Conservation (phyloP, 2,329 filamentous ascomycete genomes). For the Hypoxylon sp. region DNA sequence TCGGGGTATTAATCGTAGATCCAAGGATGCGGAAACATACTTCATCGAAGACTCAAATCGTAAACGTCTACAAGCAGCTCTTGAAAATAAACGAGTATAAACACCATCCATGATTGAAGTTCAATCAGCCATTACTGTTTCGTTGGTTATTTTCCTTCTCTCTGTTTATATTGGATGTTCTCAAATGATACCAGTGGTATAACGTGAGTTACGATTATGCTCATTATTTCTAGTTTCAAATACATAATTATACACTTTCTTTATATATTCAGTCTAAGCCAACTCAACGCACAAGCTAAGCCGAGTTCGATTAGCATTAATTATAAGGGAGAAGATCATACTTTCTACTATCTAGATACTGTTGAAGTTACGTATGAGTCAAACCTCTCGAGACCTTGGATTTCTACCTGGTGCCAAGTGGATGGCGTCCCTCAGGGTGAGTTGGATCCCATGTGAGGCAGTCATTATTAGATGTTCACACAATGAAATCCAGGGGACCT, state of each 20-base stretch:
- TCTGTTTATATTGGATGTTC: neutral
- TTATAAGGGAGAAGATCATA: neutral
- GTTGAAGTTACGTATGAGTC: neutral
- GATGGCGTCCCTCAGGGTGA: neutral
- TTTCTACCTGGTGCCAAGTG: neutral
- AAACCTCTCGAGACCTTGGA: neutral
- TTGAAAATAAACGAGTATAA: neutral
- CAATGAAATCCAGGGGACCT: too few species aligned
- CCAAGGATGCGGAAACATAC: neutral
- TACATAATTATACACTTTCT: neutral
- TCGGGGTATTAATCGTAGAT: neutral
- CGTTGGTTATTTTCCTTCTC: neutral
- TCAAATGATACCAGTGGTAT: neutral
- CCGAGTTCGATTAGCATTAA: neutral
- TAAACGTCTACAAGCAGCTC: neutral
- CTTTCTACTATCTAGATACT: conserved; percentile 1
- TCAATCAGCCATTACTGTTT: neutral
- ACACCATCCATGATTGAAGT: neutral
- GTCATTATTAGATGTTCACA: neutral
- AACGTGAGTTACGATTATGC: conserved; percentile 1
- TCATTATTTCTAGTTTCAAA: neutral
- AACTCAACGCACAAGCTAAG: neutral
- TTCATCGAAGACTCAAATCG: neutral
- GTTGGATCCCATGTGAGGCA: neutral
- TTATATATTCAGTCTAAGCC: neutral